Base-by-base conservation (phyloP, 2,329 filamentous ascomycete genomes). In the Microsporum canis region DNA sequence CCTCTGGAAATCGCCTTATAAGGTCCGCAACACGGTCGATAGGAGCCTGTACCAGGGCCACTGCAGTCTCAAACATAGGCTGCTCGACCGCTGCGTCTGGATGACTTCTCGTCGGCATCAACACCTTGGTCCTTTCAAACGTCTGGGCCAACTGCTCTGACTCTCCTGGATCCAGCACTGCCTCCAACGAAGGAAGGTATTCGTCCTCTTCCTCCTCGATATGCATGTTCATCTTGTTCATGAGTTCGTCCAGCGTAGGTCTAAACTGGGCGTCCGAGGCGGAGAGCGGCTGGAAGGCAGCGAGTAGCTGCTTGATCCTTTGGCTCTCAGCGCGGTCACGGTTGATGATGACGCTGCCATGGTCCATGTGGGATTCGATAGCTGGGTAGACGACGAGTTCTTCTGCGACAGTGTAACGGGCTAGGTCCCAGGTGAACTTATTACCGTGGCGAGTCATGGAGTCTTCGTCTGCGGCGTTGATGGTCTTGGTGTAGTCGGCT, bases 361-460 rank as follows among this genome's bases (percentile, higher is more conserved):
- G 68, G 0, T 73, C 69, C 17, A 83, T 64, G 60, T 80, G 69
- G 61, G 78, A 76, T 66, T 82, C 79, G 17, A 84, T 71, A 1
- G 78, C 80, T 0, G 82, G 81, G 63, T 83, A 83, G 0, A 84
- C 72, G 7, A 84, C 72, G 59, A 82, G 67, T 64, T 82, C 80
- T 62, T 82, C 79, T 6, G 75, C 78, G 58, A 81, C 73, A 0
- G 77, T 74, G 66, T 82, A 79, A 7, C 79, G 77, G 31, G 79
- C 77, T 0, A 82, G 71, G 62, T 80, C 78, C 80, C 80, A 81
- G 12, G 75, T 77, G 63, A 82, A 79, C 62, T 79, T 75, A 60
- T 82, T 82, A 61, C 78, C 75, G 62, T 72, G 80, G 10, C 76
- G 73, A 4, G 70, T 71, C 60, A 76, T 73, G 31, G 76, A 71